These are phyloP conservation scores for Sporothrix pallida DNA, from an alignment of 2,329 filamentous ascomycete genomes.

Conservation along the genomic window DNA sequence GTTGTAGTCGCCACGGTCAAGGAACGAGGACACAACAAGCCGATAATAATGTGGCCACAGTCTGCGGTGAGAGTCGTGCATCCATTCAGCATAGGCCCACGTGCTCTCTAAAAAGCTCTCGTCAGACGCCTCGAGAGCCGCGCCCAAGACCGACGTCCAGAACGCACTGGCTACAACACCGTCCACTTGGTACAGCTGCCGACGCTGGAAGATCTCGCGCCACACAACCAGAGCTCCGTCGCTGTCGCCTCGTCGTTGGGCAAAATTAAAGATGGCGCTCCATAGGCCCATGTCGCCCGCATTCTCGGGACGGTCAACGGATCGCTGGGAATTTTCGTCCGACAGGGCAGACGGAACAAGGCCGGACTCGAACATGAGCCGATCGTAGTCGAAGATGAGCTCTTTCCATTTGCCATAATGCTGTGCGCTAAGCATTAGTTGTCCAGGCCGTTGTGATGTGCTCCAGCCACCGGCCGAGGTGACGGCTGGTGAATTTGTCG, in stretches of 20 bases:
- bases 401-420: slow-evolving; percentile 42
- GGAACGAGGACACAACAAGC: slow-evolving; percentile 53
- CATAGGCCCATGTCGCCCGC: slow-evolving; percentile 44
- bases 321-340: slow-evolving; percentile 24
- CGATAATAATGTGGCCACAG: slow-evolving; percentile 59
- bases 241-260: slow-evolving; percentile 40
- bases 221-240: slow-evolving; percentile 42
- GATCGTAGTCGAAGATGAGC: slow-evolving; percentile 40
- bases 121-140: slow-evolving; percentile 45
- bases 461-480: not conserved
- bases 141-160: slow-evolving; percentile 45
- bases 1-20: slow-evolving; percentile 49
- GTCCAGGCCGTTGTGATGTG: not conserved
- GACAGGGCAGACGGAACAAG: not conserved
- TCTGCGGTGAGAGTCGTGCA: slow-evolving; percentile 48
- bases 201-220: slow-evolving; percentile 40
- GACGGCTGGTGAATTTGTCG: not conserved
- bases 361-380: slow-evolving; percentile 41
- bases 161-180: slow-evolving; percentile 41
- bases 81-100: slow-evolving; percentile 52
- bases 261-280: slow-evolving; percentile 44
- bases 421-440: slow-evolving; percentile 32
- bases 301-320: slow-evolving; percentile 42
- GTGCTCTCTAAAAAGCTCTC: slow-evolving; percentile 45
- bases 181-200: slow-evolving; percentile 39